These are phyloP conservation scores for Verruconis gallopava DNA, from an alignment of 2,329 filamentous ascomycete species.

Conservation along the genomic window DNA sequence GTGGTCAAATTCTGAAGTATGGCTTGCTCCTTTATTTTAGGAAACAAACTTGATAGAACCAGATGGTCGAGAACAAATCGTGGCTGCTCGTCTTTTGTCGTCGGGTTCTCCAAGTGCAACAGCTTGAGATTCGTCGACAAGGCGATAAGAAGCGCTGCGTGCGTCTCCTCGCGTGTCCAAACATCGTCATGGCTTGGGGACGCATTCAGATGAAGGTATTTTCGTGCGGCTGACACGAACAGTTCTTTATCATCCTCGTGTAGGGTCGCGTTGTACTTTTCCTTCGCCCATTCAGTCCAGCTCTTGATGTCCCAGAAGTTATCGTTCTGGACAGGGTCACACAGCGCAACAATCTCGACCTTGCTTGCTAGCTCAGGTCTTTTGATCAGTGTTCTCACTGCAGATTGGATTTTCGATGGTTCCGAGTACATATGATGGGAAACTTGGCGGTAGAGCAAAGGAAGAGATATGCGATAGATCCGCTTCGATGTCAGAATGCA, in stretches of 20 bases:
- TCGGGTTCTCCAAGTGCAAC: constrained; percentile 6
- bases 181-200: background rate
- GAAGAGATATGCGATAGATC: constrained; percentile 4
- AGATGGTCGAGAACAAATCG: constrained; percentile 9
- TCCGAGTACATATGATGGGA: constrained; percentile 7
- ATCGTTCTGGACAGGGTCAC: constrained; percentile 1
- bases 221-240: constrained; percentile 4
- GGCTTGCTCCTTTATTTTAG: background rate
- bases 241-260: background rate
- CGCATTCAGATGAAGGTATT: background rate
- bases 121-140: constrained; percentile 2
- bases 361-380: constrained; percentile 4
- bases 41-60: constrained; percentile 5
- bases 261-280: constrained; percentile 5
- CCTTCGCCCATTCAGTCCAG: constrained; percentile 6
- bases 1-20: constrained; percentile 4
- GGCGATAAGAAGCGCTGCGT: constrained; percentile 8
- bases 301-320: constrained; percentile 8
- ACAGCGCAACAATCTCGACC: constrained; percentile 4
- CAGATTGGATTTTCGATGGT: constrained; percentile 5
- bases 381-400: constrained; percentile 4
- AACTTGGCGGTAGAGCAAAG: constrained; percentile 6
- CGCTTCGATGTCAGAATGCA: constrained; percentile 2
- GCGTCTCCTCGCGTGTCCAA: constrained; percentile 6
- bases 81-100: background rate